Conservation (phyloP, 352 stramenopile genomes). For the Pythium graminicola region DNA sequence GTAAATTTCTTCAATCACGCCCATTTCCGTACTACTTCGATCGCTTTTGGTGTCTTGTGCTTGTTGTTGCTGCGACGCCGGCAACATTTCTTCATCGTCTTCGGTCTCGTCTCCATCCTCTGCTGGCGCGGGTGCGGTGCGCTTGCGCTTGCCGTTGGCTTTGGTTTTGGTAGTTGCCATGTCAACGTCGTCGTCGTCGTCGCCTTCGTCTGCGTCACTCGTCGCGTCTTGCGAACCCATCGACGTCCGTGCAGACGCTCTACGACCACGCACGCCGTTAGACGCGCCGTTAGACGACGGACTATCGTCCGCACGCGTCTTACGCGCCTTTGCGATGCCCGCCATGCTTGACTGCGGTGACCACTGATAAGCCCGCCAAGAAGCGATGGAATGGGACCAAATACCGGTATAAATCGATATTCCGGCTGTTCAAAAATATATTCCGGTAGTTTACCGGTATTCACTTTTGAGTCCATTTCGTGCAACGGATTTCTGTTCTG, state of each 20-base stretch:
- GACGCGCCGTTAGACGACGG: neutral
- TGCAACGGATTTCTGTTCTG: neutral
- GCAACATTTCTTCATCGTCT: slow-evolving; percentile 10
- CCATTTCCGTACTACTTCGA: slow-evolving; percentile 71
- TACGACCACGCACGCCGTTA: neutral
- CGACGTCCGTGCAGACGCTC: slow-evolving; percentile 3
- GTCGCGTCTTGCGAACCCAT: slow-evolving; percentile 23
- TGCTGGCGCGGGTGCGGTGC: neutral
- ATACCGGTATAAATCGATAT: slow-evolving; percentile 11
- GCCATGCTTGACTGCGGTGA: slow-evolving; percentile 9
- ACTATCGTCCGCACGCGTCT: slow-evolving; percentile 22
- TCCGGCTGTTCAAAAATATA: slow-evolving; percentile 3
- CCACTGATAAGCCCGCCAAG: slow-evolving; percentile 1
- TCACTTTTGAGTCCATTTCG: slow-evolving; percentile 2
- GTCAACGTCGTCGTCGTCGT: slow-evolving; percentile 4
- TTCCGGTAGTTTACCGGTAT: slow-evolving; percentile 6
- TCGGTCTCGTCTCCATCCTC: slow-evolving; percentile 9
- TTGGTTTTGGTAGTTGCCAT: neutral
- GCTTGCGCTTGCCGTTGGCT: slow-evolving; percentile 16
- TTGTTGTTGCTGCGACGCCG: slow-evolving; percentile 6
- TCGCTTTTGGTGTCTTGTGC: slow-evolving; percentile 21
- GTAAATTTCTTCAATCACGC: slow-evolving; percentile 94
- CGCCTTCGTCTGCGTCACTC: slow-evolving; percentile 17
- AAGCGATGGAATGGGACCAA: slow-evolving; percentile 4
- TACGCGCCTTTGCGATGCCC: slow-evolving; percentile 17